Conservation (phyloP, 768 basidiomycete genomes). For the Mrakia gelida region DNA sequence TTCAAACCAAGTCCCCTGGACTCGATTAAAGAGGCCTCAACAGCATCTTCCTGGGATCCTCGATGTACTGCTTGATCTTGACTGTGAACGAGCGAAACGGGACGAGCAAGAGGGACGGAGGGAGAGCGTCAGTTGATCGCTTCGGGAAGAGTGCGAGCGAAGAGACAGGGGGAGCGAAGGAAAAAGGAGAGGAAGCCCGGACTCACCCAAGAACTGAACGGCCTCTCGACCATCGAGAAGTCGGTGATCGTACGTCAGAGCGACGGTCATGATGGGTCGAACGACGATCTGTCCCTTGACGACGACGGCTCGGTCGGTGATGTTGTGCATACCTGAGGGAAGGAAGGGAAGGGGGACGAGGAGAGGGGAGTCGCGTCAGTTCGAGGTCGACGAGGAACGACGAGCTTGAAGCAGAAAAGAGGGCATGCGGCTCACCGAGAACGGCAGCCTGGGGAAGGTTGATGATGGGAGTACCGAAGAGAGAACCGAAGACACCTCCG, state of each 20-base stretch:
- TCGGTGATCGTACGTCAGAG: constrained; percentile 91
- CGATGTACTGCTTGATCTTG: constrained; percentile 86
- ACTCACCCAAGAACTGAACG: constrained; percentile 90
- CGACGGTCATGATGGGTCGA: constrained; percentile 87
- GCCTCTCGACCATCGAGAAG: constrained; percentile 93
- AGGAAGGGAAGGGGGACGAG: neutral
- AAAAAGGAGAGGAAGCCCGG: neutral
- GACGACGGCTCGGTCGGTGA: constrained; percentile 85
- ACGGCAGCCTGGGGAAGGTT: constrained; percentile 94
- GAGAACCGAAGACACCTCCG: constrained; percentile 94
- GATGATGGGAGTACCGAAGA: constrained; percentile 98
- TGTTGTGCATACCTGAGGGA: constrained; percentile 71
- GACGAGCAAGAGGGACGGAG: too few relatives aligned
- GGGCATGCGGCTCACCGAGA: constrained; percentile 53
- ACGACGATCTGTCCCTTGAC: constrained; percentile 93
- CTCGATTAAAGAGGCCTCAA: neutral
- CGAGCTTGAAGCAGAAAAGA: neutral
- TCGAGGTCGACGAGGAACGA: neutral
- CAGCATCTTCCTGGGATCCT: constrained; percentile 85
- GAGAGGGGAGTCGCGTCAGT: constrained; percentile 3
- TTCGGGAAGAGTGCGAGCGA: too few relatives aligned
- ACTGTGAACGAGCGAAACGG: constrained; percentile 50
- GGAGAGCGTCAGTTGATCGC: too few relatives aligned
- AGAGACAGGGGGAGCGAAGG: neutral
- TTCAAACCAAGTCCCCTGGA: too few relatives aligned